These are phyloP conservation scores for Cladosporium oxysporum DNA, from an alignment of 2,329 filamentous ascomycete species.

Conservation along the genomic window DNA sequence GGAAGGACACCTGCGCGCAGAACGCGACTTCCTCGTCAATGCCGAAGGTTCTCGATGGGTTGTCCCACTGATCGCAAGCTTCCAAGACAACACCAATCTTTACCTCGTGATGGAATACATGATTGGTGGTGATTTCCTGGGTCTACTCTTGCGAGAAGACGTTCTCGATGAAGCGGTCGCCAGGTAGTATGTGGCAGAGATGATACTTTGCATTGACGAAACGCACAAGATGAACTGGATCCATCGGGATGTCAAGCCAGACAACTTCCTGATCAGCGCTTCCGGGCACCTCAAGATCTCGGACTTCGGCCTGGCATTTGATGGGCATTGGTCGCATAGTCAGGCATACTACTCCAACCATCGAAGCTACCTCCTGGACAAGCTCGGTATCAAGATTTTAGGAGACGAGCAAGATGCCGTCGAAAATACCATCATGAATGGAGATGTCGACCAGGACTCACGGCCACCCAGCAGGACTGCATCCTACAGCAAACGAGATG, in stretches of 20 bases:
- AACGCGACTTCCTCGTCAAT: slow-evolving; percentile 86
- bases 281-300: slow-evolving; percentile 93
- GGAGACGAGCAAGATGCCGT: slow-evolving; percentile 72
- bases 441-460: slow-evolving; percentile 20
- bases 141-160: slow-evolving; percentile 80
- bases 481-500: slow-evolving; percentile 25
- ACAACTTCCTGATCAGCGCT: slow-evolving; percentile 90
- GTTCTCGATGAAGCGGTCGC: slow-evolving; percentile 76
- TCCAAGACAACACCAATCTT: slow-evolving; percentile 80
- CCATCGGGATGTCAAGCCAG: slow-evolving; percentile 93
- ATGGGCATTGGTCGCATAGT: slow-evolving; percentile 93
- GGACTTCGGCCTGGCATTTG: slow-evolving; percentile 93
- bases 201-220: slow-evolving; percentile 93
- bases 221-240: slow-evolving; percentile 87
- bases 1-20: slow-evolving; percentile 87
- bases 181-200: slow-evolving; percentile 89
- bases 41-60: slow-evolving; percentile 90
- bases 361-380: slow-evolving; percentile 75
- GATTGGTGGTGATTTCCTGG: slow-evolving; percentile 92
- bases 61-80: slow-evolving; percentile 82
- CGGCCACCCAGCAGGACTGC: slow-evolving; percentile 19
- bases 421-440: slow-evolving; percentile 39
- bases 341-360: slow-evolving; percentile 83
- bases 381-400: slow-evolving; percentile 69
- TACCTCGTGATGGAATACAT: slow-evolving; percentile 99